Conservation (phyloP, 2,329 filamentous ascomycete genomes). For the Hirsutella thompsonii region DNA sequence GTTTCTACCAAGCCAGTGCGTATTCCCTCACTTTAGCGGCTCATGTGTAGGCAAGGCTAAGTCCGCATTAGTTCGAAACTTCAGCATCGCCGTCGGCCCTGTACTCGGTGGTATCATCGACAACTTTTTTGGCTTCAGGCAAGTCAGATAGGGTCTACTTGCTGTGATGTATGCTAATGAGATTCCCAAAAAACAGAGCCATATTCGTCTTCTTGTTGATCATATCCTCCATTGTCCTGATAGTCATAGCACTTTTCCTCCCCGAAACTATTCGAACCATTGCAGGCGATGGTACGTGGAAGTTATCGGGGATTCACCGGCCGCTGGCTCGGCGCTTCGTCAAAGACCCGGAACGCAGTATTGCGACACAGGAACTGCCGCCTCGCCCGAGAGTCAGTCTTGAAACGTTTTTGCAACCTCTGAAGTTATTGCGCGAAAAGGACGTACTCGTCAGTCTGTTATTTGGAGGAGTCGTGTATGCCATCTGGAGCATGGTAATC, state of each 20-base stretch:
- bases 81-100: slow-evolving; percentile 16
- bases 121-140: slow-evolving; percentile 12
- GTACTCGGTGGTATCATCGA: slow-evolving; percentile 18
- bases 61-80: slow-evolving; percentile 2
- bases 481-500: slow-evolving; percentile 33
- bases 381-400: slow-evolving; percentile 11
- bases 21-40: too few relatives aligned
- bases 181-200: slow-evolving; percentile 6
- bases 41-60: too few relatives aligned
- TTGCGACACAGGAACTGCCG: too few relatives aligned
- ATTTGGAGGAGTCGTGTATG: slow-evolving; percentile 22
- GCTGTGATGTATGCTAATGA: not conserved
- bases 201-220: slow-evolving; percentile 17
- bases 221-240: slow-evolving; percentile 8
- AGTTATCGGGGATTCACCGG: slow-evolving; percentile 12
- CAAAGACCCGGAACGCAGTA: not conserved
- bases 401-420: slow-evolving; percentile 19
- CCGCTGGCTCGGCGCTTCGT: too few relatives aligned
- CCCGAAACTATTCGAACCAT: slow-evolving; percentile 16
- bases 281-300: slow-evolving; percentile 13
- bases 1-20: slow-evolving; percentile 7
- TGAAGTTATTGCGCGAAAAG: slow-evolving; percentile 25
- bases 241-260: slow-evolving; percentile 11
- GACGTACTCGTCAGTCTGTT: slow-evolving; percentile 29
- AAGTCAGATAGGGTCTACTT: not conserved